Base-by-base conservation (phyloP, 805 yeast genomes). In the Yarrowia divulgata region DNA sequence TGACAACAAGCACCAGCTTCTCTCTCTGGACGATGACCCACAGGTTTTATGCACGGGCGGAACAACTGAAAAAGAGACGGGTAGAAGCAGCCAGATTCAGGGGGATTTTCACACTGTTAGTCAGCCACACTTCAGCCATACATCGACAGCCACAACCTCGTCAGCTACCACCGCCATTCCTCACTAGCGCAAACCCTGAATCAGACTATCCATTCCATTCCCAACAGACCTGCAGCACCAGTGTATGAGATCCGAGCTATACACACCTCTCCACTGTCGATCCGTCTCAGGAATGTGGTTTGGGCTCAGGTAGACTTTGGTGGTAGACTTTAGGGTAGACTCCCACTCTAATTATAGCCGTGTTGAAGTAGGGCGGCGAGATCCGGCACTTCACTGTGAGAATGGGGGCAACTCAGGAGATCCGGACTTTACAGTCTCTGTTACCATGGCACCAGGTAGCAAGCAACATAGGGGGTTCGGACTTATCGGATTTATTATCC, bases 131-230 rank as follows among this genome's bases (percentile, higher is more conserved):
- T n/a, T n/a, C n/a, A n/a, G n/a, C n/a, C n/a, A n/a, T n/a, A n/a
- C n/a, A n/a, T n/a, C n/a, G n/a, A n/a, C n/a, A 23, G 29, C 29
- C 29, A 23, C 29, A 23, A 23, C 29, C 29, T 4, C 29, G 29
- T 23, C 29, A 2, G 29, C 4, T 23, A 23, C 4, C 4, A 23
- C 29, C 29, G 4, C 29, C 29, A 23, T 23, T 23, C 29, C 29
- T 1, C 46, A 9, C 23, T 48, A 37, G 10, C 39, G 7, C 45
- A 54, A 54, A 39, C 60, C 60, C 35, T 39, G 43, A 37, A 35
- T 14, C 57, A 50, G 40, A 14, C 57, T 50, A 54, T 54, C 60
- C 60, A 54, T 54, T 54, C 58, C 48, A 42, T 23, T 13, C 42
- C 23, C 42, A n/a, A n/a, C 32, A 12, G 4, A 37, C 45, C 45